These are phyloP conservation scores for Clonostachys byssicola DNA, from an alignment of 2,329 filamentous ascomycete genomes.

Conservation along the genomic window DNA sequence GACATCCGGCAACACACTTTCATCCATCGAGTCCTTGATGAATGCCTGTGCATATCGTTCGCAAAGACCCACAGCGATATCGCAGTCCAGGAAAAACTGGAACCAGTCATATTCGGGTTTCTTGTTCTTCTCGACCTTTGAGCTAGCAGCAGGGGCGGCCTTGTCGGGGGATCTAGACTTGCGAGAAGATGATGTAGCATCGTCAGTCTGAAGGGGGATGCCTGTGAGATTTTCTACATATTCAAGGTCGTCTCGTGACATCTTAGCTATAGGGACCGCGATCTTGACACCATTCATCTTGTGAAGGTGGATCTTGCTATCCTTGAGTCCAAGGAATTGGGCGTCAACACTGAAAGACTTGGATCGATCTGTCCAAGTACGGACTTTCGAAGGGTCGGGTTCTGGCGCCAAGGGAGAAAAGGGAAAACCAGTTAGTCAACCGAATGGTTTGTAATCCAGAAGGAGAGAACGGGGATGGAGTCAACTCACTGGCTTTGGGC, in stretches of 20 bases:
- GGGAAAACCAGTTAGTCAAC: neutral
- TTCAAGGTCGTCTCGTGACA: slow-evolving; percentile 92
- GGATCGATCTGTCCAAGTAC: slow-evolving; percentile 92
- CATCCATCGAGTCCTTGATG: slow-evolving; percentile 88
- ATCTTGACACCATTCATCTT: slow-evolving; percentile 99
- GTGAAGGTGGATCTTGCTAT: slow-evolving; percentile 96
- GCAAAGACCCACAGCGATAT: slow-evolving; percentile 88
- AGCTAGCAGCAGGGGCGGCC: slow-evolving; percentile 41
- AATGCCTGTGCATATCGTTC: slow-evolving; percentile 93
- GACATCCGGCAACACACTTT: slow-evolving; percentile 87
- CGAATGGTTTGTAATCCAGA: slow-evolving; percentile 6
- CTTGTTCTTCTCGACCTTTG: slow-evolving; percentile 54
- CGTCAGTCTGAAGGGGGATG: slow-evolving; percentile 88
- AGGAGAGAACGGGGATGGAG: neutral
- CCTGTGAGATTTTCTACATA: slow-evolving; percentile 90
- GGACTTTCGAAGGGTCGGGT: slow-evolving; percentile 76
- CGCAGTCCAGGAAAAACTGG: slow-evolving; percentile 92
- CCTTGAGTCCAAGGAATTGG: slow-evolving; percentile 89
- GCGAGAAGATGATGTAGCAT: slow-evolving; percentile 83
- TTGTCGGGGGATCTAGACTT: slow-evolving; percentile 34
- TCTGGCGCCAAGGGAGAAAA: slow-evolving; percentile 40
- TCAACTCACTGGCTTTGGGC: slow-evolving; percentile 68
- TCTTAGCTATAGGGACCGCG: slow-evolving; percentile 89
- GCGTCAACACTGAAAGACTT: slow-evolving; percentile 97
- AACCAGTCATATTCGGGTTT: slow-evolving; percentile 95